These are phyloP conservation scores for Trichoderma sp. DNA, from an alignment of 2,329 filamentous ascomycete species.

Conservation along the genomic window DNA sequence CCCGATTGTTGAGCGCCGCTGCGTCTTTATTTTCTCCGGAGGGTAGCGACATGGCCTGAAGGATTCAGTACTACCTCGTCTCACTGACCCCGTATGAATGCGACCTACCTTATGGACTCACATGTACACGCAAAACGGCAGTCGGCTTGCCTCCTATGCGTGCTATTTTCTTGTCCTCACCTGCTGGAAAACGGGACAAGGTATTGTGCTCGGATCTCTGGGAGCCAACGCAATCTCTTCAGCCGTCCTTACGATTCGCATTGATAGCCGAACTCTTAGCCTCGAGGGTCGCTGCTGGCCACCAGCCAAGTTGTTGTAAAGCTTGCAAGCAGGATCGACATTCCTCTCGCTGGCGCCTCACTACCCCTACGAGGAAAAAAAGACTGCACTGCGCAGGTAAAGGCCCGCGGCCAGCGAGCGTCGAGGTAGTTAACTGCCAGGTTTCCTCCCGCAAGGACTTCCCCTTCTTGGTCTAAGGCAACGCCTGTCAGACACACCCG, in stretches of 20 bases:
- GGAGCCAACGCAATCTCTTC: neutral
- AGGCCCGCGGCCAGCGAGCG: constrained; percentile 8
- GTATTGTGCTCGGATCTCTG: neutral
- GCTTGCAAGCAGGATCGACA: constrained; percentile 12
- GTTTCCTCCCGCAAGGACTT: constrained; percentile 25
- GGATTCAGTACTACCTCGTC: neutral
- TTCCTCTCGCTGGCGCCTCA: constrained; percentile 16
- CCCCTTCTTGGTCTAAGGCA: constrained; percentile 22
- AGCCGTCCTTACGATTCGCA: neutral
- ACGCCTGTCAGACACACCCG: constrained; percentile 21
- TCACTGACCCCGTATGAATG: too few relatives aligned
- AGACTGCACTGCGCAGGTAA: neutral
- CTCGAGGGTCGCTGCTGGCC: neutral
- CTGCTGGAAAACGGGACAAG: too few relatives aligned
- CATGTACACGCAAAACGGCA: neutral
- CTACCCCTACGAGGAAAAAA: constrained; percentile 9
- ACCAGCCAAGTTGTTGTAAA: constrained; percentile 7
- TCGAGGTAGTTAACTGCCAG: neutral
- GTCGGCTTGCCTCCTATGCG: neutral
- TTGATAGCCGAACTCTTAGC: constrained; percentile 5
- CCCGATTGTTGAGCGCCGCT: constrained; percentile 23
- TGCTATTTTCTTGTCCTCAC: neutral
- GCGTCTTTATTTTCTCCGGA: constrained; percentile 13
- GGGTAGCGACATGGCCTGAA: neutral
- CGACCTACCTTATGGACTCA: too few relatives aligned